Evolutionary conservation across 495 filamentous ascomycete species (phyloP), one percentile per base, ranked within the genome.

Genomic region (Neurospora tetraspora): DNA sequence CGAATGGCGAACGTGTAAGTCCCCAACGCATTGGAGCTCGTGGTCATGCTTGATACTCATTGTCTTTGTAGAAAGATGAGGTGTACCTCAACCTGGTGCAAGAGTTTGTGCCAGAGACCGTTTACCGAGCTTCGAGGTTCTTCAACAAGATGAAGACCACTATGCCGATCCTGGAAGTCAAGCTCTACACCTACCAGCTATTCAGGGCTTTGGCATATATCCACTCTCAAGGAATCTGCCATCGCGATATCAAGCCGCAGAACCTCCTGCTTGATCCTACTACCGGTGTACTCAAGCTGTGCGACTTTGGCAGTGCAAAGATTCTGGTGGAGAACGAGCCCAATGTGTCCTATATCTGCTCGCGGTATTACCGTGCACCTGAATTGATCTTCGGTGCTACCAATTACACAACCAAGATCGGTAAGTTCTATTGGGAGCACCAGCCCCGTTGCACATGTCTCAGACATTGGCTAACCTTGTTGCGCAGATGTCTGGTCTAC

Each of bases 141-240:
- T 99, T 98, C 88, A 98, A 97, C 86, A 99, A 98, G 86, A 89
- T 98, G 89, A 99, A 99, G 89, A 97, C 96, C 7, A 98, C 96
- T 18, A 99, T 99, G 96, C 96, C 96, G 34, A 97, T 93, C 81
- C 88, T 99, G 70, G 96, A 98, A 81, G 94, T 98, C 78, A 99
- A 99, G 84, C 91, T 99, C 69, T 99, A 98, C 86, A 98, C 97
- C 81, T 99, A 99, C 83, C 96, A 99, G 85, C 91, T 99, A 38
- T 99, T 99, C 88, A 91, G 96, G 73, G 97, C 96, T 43, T 88
- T 99, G 74, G 96, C 96, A 70, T 99, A 98, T 83, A 99, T 99
- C 77, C 96, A 99, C 82, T 99, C 96, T 2, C 96, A 97, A 85
- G 96, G 96, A 71, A 99, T 99, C 84, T 98, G 96, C 82, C 96